Conservation (phyloP, 2,329 filamentous ascomycete genomes). For the Falciphora oryzae region DNA sequence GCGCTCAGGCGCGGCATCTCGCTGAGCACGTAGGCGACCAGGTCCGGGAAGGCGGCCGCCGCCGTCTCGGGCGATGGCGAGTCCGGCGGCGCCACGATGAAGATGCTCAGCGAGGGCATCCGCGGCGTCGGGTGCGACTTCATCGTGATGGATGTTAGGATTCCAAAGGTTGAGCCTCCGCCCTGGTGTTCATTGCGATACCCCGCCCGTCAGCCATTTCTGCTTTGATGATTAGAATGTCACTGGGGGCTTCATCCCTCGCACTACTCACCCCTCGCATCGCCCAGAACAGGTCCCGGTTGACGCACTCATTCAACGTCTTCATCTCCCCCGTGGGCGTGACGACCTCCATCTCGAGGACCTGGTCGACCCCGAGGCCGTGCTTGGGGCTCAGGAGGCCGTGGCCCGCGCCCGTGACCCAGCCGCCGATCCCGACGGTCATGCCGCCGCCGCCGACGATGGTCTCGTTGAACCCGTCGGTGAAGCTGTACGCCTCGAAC, state of each 20-base stretch:
- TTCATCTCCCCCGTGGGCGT: slow-evolving; percentile 43
- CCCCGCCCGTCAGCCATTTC: no score
- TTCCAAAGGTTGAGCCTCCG: slow-evolving; percentile 55
- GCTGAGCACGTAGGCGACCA: slow-evolving; percentile 40
- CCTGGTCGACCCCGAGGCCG: slow-evolving; percentile 55
- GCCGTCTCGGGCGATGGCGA: slow-evolving; percentile 3
- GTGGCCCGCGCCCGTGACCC: slow-evolving; percentile 55
- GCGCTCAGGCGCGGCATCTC: slow-evolving; percentile 41
- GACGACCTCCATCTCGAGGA: slow-evolving; percentile 51
- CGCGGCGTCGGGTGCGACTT: slow-evolving; percentile 41
- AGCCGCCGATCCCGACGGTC: slow-evolving; percentile 54
- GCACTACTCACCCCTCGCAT: slow-evolving; percentile 43
- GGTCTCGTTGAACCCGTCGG: slow-evolving; percentile 36
- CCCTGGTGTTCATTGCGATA: slow-evolving; percentile 30
- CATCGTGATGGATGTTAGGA: slow-evolving; percentile 53
- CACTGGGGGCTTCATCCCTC: not conserved
- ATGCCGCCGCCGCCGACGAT: slow-evolving; percentile 48
- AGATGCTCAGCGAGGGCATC: slow-evolving; percentile 21
- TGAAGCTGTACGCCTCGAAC: slow-evolving; percentile 37
- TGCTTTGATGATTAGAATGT: not conserved
- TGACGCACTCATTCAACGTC: slow-evolving; percentile 42
- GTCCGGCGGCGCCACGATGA: slow-evolving; percentile 18
- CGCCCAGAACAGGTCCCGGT: slow-evolving; percentile 58
- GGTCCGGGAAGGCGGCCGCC: slow-evolving; percentile 27
- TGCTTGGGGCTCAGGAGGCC: slow-evolving; percentile 42